Evolutionary conservation across 371 early-diverging fungal genomes (phyloP).

Genomic region (Funneliformis caledonium): DNA sequence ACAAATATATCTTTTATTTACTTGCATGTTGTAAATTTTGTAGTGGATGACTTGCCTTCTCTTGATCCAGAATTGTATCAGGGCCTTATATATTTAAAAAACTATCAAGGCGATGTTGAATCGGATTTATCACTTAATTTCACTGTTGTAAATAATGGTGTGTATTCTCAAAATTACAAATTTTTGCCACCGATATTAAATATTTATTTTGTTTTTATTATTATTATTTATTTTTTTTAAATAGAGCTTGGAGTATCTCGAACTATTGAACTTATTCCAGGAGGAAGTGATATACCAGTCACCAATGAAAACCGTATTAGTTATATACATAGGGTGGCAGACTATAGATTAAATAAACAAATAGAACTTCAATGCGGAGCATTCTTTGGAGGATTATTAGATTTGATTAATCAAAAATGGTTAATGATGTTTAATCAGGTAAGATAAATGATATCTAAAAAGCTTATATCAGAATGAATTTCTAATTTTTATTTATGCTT

Average conservation of each 20-base stretch:
- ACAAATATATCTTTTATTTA: background rate
- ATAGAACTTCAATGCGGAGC: slow-evolving; percentile 85
- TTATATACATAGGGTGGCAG: slow-evolving; percentile 78
- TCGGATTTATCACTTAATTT: slow-evolving; percentile 81
- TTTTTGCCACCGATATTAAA: background rate
- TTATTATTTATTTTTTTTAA: background rate
- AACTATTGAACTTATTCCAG: slow-evolving; percentile 76
- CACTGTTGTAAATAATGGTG: slow-evolving; percentile 71
- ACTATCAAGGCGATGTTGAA: slow-evolving; percentile 74
- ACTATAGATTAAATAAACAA: slow-evolving; percentile 80
- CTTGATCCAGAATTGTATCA: slow-evolving; percentile 88
- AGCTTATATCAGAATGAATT: too few species aligned
- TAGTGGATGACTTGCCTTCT: slow-evolving; percentile 88
- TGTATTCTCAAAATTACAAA: slow-evolving; percentile 1
- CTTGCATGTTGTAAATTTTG: background rate
- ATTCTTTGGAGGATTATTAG: slow-evolving; percentile 81
- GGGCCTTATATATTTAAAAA: slow-evolving; percentile 80
- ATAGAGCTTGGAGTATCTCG: slow-evolving; percentile 57
- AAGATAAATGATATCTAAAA: background rate
- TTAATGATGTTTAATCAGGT: slow-evolving; percentile 82
- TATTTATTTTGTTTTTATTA: background rate
- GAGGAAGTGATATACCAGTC: slow-evolving; percentile 77
- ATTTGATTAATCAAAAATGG: slow-evolving; percentile 78
- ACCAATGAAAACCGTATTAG: slow-evolving; percentile 84
- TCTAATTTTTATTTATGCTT: background rate